Conservation (phyloP, 371 early-diverging fungal species). For the Lichtheimia ramosa region DNA sequence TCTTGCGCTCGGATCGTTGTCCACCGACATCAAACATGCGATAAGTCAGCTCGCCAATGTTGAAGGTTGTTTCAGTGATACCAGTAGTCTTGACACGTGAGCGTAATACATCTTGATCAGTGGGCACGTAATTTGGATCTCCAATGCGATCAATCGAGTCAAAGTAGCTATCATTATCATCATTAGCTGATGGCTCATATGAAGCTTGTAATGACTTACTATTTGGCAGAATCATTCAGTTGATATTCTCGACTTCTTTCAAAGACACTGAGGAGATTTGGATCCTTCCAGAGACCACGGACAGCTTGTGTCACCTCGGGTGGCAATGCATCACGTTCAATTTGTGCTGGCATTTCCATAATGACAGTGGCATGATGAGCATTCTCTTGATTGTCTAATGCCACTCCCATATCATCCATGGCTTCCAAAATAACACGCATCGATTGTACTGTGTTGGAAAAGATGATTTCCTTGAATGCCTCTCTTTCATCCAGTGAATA, state of each 20-base stretch:
- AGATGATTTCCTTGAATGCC: constrained; percentile 92
- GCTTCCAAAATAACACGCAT: constrained; percentile 94
- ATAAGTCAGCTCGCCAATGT: constrained; percentile 82
- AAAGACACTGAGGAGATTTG: constrained; percentile 80
- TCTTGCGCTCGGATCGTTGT: constrained; percentile 91
- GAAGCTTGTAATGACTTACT: constrained; percentile 58
- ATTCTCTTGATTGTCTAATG: constrained; percentile 60
- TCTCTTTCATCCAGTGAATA: constrained; percentile 86
- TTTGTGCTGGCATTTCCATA: constrained; percentile 78
- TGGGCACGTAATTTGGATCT: constrained; percentile 74
- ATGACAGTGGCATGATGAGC: constrained; percentile 66
- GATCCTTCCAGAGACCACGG: constrained; percentile 80
- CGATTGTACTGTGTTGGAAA: constrained; percentile 91
- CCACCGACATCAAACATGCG: constrained; percentile 96
- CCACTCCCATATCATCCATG: constrained; percentile 82
- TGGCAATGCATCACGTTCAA: constrained; percentile 80
- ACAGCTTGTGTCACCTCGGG: constrained; percentile 78
- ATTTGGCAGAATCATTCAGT: constrained; percentile 89
- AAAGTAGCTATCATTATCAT: constrained; percentile 68
- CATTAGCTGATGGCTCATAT: background rate
- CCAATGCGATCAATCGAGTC: constrained; percentile 90
- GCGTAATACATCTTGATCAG: constrained; percentile 87
- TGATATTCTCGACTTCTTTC: constrained; percentile 91
- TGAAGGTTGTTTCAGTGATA: constrained; percentile 86
- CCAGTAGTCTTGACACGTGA: constrained; percentile 92